Percentiles rank a stretch among this genome's conserved stretches.
Evolutionary conservation across 2,329 filamentous ascomycete species (phyloP).

Genomic region (Aspergillus thermomutatus): DNA sequence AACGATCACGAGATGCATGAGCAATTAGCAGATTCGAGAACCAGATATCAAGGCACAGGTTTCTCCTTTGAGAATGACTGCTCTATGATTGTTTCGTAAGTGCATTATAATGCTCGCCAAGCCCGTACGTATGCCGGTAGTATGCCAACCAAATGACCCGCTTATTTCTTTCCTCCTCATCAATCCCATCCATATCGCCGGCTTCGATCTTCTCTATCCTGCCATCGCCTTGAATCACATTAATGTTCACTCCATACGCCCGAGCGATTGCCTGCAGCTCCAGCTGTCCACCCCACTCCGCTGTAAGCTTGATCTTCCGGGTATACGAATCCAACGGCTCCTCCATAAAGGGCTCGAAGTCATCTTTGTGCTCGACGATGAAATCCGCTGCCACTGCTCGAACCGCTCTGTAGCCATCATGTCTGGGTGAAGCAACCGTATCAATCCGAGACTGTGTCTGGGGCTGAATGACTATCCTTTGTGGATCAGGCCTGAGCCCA

Average conservation of each 20-base stretch:
- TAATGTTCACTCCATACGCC: slow-evolving; percentile 75
- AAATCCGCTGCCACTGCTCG: slow-evolving; percentile 71
- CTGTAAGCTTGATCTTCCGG: slow-evolving; percentile 74
- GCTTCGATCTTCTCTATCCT: slow-evolving; percentile 71
- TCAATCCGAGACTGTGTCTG: slow-evolving; percentile 28
- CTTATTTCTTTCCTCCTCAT: slow-evolving; percentile 43
- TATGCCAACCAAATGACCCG: slow-evolving; percentile 86
- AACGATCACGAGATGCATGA: neutral
- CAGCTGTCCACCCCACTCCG: slow-evolving; percentile 93
- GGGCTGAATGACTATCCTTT: slow-evolving; percentile 29
- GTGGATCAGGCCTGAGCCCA: slow-evolving; percentile 36
- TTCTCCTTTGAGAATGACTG: slow-evolving; percentile 1
- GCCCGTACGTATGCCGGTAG: slow-evolving; percentile 86
- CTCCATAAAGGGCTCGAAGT: slow-evolving; percentile 84
- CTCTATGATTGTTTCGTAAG: slow-evolving; percentile 51
- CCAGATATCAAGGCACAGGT: slow-evolving; percentile 1
- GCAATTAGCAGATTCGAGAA: neutral
- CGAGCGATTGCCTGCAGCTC: slow-evolving; percentile 82
- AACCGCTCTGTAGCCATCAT: slow-evolving; percentile 62
- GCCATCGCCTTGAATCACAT: slow-evolving; percentile 79
- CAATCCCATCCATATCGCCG: slow-evolving; percentile 37
- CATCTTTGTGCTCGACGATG: slow-evolving; percentile 69
- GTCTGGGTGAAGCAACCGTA: slow-evolving; percentile 35
- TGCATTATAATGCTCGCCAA: slow-evolving; percentile 98
- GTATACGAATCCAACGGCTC: slow-evolving; percentile 73